These are phyloP conservation scores for Penicillium herquei DNA, from an alignment of 495 filamentous ascomycete genomes.

Conservation along the genomic window DNA sequence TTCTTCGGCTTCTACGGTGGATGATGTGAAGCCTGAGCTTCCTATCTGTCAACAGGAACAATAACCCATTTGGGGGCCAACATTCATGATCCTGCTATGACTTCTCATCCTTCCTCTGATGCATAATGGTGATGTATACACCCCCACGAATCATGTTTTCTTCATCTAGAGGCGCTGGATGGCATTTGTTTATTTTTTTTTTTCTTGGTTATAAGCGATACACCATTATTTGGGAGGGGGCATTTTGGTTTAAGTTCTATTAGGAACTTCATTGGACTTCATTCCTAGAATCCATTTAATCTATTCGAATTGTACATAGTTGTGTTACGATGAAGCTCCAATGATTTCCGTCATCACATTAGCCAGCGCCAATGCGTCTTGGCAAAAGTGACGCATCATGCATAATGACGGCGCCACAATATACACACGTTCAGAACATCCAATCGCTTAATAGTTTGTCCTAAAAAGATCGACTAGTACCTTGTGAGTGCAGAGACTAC, in stretches of 20 bases:
- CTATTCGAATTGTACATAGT: background rate
- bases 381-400: background rate
- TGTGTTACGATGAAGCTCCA: background rate
- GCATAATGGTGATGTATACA: constrained; percentile 20
- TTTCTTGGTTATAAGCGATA: constrained; percentile 3
- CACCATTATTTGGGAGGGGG: background rate
- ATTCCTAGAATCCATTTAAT: background rate
- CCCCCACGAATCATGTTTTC: constrained; percentile 19
- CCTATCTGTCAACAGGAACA: constrained; percentile 1
- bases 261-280: no score
- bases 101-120: background rate
- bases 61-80: background rate
- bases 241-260: no score
- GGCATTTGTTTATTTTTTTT: background rate
- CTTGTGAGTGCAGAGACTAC: background rate
- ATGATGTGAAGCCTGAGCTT: background rate
- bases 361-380: background rate
- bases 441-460: background rate
- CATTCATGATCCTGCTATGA: constrained; percentile 1
- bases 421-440: constrained; percentile 5
- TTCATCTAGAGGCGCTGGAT: constrained; percentile 23
- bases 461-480: background rate
- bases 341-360: background rate
- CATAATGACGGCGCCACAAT: background rate
- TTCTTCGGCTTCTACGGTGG: constrained; percentile 6